These are phyloP conservation scores for Plasmodium coatneyi DNA, from an alignment of 169 alveolate species.

Conservation along the genomic window DNA sequence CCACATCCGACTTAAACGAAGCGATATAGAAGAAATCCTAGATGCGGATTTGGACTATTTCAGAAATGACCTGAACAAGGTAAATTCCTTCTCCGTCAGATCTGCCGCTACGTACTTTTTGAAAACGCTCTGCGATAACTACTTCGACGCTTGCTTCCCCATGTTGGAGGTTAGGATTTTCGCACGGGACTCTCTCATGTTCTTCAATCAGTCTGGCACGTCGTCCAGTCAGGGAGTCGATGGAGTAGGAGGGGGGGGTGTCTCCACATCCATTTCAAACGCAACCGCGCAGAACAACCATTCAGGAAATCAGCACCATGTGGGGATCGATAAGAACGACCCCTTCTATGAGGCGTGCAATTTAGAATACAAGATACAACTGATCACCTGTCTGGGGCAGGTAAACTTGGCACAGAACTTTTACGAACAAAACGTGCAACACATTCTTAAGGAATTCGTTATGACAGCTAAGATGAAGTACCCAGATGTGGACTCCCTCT, in stretches of 20 bases:
- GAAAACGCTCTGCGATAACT: constrained; percentile 40
- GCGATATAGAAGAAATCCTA: constrained; percentile 40
- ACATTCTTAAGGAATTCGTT: constrained; percentile 10
- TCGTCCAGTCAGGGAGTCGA: neutral
- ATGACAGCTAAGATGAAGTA: constrained; percentile 18
- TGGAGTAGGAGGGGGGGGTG: neutral
- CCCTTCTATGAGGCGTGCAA: constrained; percentile 55
- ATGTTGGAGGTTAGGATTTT: constrained; percentile 8
- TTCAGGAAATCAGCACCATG: neutral
- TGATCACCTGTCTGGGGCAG: constrained; percentile 47
- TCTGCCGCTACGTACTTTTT: constrained; percentile 39
- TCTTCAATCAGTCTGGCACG: neutral
- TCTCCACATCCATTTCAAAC: neutral
- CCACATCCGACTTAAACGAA: constrained; percentile 29
- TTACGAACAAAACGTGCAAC: constrained; percentile 34
- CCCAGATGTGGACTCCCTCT: neutral
- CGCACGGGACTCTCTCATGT: constrained; percentile 15
- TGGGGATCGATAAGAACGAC: neutral
- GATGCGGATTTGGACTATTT: constrained; percentile 68
- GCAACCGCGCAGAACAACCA: neutral
- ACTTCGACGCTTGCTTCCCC: constrained; percentile 44
- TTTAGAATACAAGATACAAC: constrained; percentile 44
- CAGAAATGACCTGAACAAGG: constrained; percentile 38
- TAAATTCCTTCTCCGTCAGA: constrained; percentile 39
- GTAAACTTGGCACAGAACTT: constrained; percentile 18